These are phyloP conservation scores for Claviceps paspali DNA, from an alignment of 2,329 filamentous ascomycete genomes.

Conservation along the genomic window DNA sequence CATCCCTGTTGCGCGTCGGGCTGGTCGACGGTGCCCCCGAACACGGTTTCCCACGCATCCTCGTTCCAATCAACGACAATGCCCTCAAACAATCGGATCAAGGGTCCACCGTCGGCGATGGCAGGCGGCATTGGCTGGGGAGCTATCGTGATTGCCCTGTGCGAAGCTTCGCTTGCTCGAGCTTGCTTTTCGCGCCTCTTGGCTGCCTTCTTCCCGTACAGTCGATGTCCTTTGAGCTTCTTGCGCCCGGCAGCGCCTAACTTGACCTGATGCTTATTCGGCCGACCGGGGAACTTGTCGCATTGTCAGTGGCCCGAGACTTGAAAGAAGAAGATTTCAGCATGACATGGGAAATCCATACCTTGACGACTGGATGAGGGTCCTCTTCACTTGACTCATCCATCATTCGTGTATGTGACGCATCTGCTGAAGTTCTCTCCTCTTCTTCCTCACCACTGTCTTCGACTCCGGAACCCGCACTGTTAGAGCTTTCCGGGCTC, in stretches of 20 bases:
- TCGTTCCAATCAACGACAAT: slow-evolving; percentile 77
- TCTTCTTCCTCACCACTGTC: slow-evolving; percentile 37
- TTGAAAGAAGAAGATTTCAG: background rate
- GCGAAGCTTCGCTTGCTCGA: slow-evolving; percentile 22
- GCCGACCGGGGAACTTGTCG: slow-evolving; percentile 8
- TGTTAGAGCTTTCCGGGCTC: slow-evolving; percentile 32
- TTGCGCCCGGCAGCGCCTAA: slow-evolving; percentile 24
- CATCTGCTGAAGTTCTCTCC: slow-evolving; percentile 23
- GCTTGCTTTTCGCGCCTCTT: slow-evolving; percentile 31
- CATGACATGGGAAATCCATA: slow-evolving; percentile 8
- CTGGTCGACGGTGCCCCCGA: slow-evolving; percentile 29
- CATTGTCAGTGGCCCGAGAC: background rate
- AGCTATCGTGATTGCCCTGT: slow-evolving; percentile 16
- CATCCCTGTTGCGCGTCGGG: slow-evolving; percentile 37
- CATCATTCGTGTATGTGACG: slow-evolving; percentile 36
- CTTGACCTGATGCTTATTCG: slow-evolving; percentile 12
- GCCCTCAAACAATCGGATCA: slow-evolving; percentile 69
- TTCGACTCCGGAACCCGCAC: slow-evolving; percentile 32
- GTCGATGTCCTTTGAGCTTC: slow-evolving; percentile 30
- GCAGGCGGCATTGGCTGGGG: slow-evolving; percentile 23
- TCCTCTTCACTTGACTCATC: slow-evolving; percentile 45
- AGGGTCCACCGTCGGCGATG: slow-evolving; percentile 36
- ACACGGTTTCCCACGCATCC: slow-evolving; percentile 56
- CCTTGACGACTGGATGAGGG: slow-evolving; percentile 12
- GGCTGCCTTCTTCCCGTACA: slow-evolving; percentile 32